These are phyloP conservation scores for Cystobasidium slooffiae DNA, from an alignment of 1,284 basidiomycete genomes.

Conservation along the genomic window DNA sequence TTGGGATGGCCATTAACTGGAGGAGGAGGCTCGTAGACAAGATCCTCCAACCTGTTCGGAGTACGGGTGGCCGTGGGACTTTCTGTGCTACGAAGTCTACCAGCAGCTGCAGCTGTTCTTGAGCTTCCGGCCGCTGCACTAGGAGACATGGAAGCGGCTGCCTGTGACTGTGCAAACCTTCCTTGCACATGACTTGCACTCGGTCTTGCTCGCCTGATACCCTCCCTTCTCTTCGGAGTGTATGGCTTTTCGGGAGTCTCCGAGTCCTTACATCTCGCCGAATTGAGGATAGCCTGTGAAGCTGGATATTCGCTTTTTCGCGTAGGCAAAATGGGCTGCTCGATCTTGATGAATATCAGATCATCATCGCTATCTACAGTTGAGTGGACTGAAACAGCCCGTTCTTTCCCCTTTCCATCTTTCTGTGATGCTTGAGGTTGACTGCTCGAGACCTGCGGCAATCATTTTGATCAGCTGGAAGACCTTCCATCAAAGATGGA, in stretches of 20 bases:
- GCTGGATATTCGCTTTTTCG: constrained; percentile 9
- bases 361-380: background rate
- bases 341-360: background rate
- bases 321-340: background rate
- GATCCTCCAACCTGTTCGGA: too few species aligned
- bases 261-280: constrained; percentile 5
- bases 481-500: background rate
- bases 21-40: too few species aligned
- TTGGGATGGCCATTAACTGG: too few species aligned
- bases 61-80: too few species aligned
- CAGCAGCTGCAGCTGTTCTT: background rate
- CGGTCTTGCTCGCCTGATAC: constrained; percentile 21
- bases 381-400: background rate
- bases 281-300: constrained; percentile 41
- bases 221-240: constrained; percentile 7
- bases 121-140: background rate
- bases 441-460: background rate
- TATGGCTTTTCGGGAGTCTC: constrained; percentile 20
- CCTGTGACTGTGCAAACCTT: background rate
- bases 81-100: too few species aligned
- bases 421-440: background rate
- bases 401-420: constrained; percentile 12
- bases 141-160: background rate
- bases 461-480: background rate
- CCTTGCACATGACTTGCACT: constrained; percentile 11